These are phyloP conservation scores for Panicum miliaceum DNA, from an alignment of 176 grass and related monocot species.

Conservation along the genomic window DNA sequence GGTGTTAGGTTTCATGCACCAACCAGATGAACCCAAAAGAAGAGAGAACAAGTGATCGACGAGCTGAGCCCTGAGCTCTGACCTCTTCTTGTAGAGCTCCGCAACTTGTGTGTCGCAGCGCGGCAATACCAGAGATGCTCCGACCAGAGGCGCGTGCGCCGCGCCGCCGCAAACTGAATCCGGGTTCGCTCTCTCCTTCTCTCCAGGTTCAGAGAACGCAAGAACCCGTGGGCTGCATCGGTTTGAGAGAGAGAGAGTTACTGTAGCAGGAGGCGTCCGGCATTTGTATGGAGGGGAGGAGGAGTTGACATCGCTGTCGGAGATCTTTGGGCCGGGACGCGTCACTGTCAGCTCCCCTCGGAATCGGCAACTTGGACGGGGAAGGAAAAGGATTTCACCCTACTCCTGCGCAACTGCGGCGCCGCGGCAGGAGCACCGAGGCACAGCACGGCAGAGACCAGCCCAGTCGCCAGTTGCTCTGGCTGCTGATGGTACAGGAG, in stretches of 20 bases:
- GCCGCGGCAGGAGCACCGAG: not conserved
- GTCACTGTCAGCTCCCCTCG: conserved; percentile 5
- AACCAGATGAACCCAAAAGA: too few species aligned
- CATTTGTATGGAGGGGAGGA: conserved; percentile 38
- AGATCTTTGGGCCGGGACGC: conserved; percentile 21
- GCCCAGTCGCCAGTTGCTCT: not conserved
- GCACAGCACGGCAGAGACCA: not conserved
- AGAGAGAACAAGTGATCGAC: not conserved
- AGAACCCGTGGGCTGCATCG: conserved; percentile 19
- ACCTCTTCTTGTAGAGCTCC: conserved; percentile 9
- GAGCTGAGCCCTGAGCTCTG: not conserved
- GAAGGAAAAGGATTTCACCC: not conserved
- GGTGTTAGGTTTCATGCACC: too few species aligned
- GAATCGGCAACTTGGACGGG: conserved; percentile 21
- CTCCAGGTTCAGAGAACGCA: conserved; percentile 10
- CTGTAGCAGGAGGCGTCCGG: not conserved
- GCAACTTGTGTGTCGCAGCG: not conserved
- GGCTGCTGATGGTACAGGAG: not conserved
- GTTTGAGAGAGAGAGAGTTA: not conserved
- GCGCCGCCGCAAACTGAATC: not conserved
- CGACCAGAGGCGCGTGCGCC: not conserved
- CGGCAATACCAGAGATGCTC: not conserved
- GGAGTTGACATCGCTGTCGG: conserved; percentile 38
- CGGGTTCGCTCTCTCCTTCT: too few species aligned
- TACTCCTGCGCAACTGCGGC: not conserved